Base-by-base conservation (phyloP, 345 rosid species). In the Salix arbutifolia region DNA sequence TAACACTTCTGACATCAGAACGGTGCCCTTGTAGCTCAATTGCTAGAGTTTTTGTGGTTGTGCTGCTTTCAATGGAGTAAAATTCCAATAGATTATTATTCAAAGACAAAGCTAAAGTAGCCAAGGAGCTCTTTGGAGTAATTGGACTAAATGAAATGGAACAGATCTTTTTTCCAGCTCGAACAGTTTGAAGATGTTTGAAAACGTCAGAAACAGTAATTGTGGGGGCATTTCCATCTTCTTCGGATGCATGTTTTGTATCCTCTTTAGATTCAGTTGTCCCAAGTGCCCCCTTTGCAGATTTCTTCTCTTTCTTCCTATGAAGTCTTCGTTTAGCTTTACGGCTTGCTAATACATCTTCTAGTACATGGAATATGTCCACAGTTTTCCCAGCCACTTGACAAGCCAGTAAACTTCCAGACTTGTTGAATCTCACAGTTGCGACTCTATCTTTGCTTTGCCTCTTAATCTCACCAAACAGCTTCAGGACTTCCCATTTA, bases 1-100 rank as follows among this genome's bases (percentile, higher is more conserved):
- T 84, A 70, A 93, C 86, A 72, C 99, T 95, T 83, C 99, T 91
- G 79, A 95, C 90, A 77, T 89, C 98, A 76, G 98, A 90, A 67
- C 99, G 93, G 80, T 95, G 97, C 70, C 99, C 99, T 64, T 90
- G 92, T 37, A 91, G 94, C 73, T 95, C 99, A 84, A 95, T 90
- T 83, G 89, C 77, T 69, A 86, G 83, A 75, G 85, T 74, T 87
- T 87, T 91, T 73, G 84, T 84, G 65, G 79, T 83, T 66, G 77
- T 77, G 73, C 76, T 78, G 77, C 89, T 77, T 78, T 91, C 90
- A 11, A 95, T 78, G 65, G 97, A 88, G 84, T 91, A 90, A 78
- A 91, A 90, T 77, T 95, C 99, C 82, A 95, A 79, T 17, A 86
- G 78, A 75, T 95, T 95, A 83, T 91, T 95, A 87, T 91, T 93